Base-by-base conservation (phyloP, 371 early-diverging fungal species). In the Apophysomyces elegans region DNA sequence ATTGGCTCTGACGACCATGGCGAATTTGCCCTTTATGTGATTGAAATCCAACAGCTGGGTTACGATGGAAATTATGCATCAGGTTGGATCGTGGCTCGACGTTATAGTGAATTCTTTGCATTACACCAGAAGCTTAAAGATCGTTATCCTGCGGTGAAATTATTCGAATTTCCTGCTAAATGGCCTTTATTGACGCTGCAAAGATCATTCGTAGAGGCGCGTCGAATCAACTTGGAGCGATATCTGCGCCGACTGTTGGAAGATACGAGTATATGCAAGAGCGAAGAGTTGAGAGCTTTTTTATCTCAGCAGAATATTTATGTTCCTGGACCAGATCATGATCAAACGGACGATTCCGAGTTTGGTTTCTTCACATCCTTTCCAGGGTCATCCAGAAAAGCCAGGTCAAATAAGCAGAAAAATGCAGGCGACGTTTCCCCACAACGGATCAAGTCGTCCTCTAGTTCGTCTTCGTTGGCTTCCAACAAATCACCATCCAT, bases 71-170 rank as follows among this genome's bases (percentile, higher is more conserved):
- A 76, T n/a, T 79, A 67, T 72, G 79, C 73, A 6, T 86, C 88
- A 1, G 90, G 92, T 0, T 95, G 94, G 95, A 85, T 92, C 45
- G 90, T 95, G 13, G 84, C 86, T 1, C 80, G 94, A 7, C 79
- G 94, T 0, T 94, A 91, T 76, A 85, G 88, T 43, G 95, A 96
- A 74, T 96, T 96, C 68, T 85, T 88, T 65, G 80, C 84, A 1
- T 71, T 96, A 54, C 94, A 96, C 65, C 89, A 87, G 37, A 77
- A 79, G 21, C 79, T 96, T 21, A 86, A 85, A 46, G 75, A 80
- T 1, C 66, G 68, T 26, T 87, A 80, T 68, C 82, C 89, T 0
- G 68, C 75, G 18, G 87, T 93, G 43, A 82, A 84, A 14, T 44
- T 75, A n/a, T 81, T 85, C 18, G 94, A 93, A 7, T 85, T 94